Base-by-base conservation (phyloP, 441 rosid genomes). In the Raphanus hybrid region DNA sequence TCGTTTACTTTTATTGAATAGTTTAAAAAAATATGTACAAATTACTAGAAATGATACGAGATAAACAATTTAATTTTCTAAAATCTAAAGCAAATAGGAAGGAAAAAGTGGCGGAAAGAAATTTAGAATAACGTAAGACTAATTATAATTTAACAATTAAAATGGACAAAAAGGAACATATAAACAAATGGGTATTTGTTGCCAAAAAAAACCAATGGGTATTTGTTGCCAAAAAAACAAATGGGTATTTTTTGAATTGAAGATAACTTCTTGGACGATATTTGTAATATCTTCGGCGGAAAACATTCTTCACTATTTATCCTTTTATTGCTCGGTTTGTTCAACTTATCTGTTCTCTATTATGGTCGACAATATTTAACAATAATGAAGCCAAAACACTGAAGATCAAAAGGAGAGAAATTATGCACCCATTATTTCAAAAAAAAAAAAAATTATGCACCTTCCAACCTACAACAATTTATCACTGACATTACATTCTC, bases 381-480 rank as follows among this genome's bases (percentile, higher is more conserved):
- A 71, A 12, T 78, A 77, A 65, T 34, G 52, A 71, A 32, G 26
- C 16, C 16, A 77, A 55, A 11, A 34, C 6, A 58, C 7, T 34
- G 23, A 60, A 70, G 65, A 16, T 1, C 5, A 18, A 72, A 78
- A 66, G 72, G 75, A 79, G 70, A 59, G 78, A 43, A 23, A 23
- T 23, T 23, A 23, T 23, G 26, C 26, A 23, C 26, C 26, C 26
- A 23, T 23, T 23, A 23, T 23, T 23, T 23, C 26, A 23, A 23
- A 23, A 23, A 23, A 23, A 23, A 23, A 23, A 23, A 23, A 23
- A 74, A 78, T 54, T 23, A 69, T 45, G 72, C 67, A 67, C 72
- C 71, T 74, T 62, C 78, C 72, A 74, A 69, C 82, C 72, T 74
- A 74, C 75, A 79, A 64, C 68, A 79, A 64, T 63, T 74, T 74